phyloP scores from a whole-genome alignment of 2,329 filamentous ascomycete species.

The Teratosphaeria viscida region DNA sequence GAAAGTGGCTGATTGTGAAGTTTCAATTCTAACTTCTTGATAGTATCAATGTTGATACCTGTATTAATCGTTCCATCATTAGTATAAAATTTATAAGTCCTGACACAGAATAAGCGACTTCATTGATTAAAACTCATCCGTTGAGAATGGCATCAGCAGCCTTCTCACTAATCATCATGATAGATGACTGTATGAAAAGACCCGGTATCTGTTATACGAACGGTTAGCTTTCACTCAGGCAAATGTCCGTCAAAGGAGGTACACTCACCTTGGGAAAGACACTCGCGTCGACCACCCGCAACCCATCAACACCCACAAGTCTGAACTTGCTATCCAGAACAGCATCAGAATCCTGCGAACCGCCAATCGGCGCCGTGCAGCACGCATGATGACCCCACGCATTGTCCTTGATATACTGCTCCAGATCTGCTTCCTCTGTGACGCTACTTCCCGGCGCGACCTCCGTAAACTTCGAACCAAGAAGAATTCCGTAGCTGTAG shows the following conservation, averaged over 20 bases:
- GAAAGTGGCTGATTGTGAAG: too few relatives aligned
- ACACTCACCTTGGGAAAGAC: conserved; percentile 34
- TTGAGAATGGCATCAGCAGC: conserved; percentile 45
- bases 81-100: background rate
- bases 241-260: background rate
- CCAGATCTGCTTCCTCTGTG: background rate
- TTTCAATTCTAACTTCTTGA: too few relatives aligned
- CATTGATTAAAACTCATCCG: background rate
- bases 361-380: conserved; percentile 46
- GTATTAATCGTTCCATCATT: background rate
- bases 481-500: conserved; percentile 34
- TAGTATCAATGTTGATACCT: background rate
- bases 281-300: conserved; percentile 3
- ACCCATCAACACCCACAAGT: conserved; percentile 1
- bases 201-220: conserved; percentile 34
- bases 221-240: background rate
- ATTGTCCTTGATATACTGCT: background rate
- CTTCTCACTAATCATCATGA: conserved; percentile 51
- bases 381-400: conserved; percentile 41
- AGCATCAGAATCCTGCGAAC: conserved; percentile 10
- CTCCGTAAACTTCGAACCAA: conserved; percentile 23
- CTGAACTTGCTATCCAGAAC: conserved; percentile 2
- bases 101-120: background rate
- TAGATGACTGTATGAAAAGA: conserved; percentile 41
- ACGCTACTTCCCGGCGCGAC: background rate